phyloP scores from a whole-genome alignment of 139 green algal species.

The Parachlorella kessleri region DNA sequence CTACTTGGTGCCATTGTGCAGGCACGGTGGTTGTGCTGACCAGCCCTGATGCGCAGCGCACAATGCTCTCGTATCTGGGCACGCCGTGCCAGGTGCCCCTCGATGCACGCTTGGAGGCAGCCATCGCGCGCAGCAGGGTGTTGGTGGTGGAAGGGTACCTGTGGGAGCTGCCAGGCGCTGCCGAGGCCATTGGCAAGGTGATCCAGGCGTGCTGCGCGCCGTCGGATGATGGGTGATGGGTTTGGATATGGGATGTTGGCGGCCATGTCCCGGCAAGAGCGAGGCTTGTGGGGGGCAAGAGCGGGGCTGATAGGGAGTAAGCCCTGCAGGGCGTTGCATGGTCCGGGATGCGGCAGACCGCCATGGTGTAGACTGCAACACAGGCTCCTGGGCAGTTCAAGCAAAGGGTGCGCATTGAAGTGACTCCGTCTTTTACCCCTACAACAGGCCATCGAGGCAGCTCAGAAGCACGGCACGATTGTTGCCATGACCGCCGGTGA shows the following conservation, averaged over 20 bases:
- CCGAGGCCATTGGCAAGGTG: conserved; percentile 46
- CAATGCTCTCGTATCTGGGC: conserved; percentile 88
- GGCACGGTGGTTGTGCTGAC: conserved; percentile 92
- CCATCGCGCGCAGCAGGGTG: conserved; percentile 53
- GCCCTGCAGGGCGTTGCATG: too few relatives aligned
- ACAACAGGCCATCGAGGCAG: conserved; percentile 47
- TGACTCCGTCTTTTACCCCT: too few relatives aligned
- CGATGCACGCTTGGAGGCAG: conserved; percentile 39
- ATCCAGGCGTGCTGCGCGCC: conserved; percentile 34
- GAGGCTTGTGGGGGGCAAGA: not conserved
- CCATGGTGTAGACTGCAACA: too few relatives aligned
- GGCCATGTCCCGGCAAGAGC: not conserved
- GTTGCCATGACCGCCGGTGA: conserved; percentile 90
- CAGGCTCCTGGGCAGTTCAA: too few relatives aligned
- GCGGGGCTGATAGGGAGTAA: too few relatives aligned
- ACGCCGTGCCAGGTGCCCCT: conserved; percentile 38
- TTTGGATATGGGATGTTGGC: not conserved
- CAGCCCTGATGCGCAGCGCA: conserved; percentile 89
- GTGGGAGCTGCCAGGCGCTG: conserved; percentile 68
- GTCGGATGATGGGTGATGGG: conserved; percentile 33
- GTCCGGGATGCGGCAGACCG: too few relatives aligned
- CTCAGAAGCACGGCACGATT: conserved; percentile 53
- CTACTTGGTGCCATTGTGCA: not conserved
- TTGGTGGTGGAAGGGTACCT: conserved; percentile 88
- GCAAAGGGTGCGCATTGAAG: too few relatives aligned